These are phyloP conservation scores for Globisporangium acanthophoron DNA, from an alignment of 352 stramenopile species.

Conservation along the genomic window DNA sequence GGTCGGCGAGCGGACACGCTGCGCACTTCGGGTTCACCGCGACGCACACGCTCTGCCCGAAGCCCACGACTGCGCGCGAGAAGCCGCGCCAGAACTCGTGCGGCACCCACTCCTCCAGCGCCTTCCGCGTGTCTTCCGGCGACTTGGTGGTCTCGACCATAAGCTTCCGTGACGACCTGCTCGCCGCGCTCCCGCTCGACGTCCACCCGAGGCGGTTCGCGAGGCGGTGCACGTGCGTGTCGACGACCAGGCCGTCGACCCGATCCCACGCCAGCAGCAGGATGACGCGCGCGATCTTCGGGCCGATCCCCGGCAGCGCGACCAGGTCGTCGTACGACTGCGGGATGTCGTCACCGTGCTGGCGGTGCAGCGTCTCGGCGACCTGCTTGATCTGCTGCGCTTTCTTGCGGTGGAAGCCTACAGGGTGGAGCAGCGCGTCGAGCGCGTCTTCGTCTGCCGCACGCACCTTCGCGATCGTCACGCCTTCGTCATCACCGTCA, in stretches of 20 bases:
- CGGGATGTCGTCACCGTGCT: constrained; percentile 78
- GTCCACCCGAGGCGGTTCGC: constrained; percentile 95
- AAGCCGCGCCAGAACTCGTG: constrained; percentile 85
- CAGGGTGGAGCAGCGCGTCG: constrained; percentile 84
- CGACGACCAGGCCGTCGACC: constrained; percentile 92
- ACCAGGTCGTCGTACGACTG: constrained; percentile 87
- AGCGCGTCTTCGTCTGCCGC: constrained; percentile 79
- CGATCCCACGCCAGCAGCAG: constrained; percentile 89
- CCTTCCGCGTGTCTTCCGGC: constrained; percentile 90
- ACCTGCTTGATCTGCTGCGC: constrained; percentile 93
- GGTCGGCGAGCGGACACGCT: constrained; percentile 55
- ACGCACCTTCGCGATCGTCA: constrained; percentile 88
- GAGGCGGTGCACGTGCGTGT: constrained; percentile 97
- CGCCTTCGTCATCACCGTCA: constrained; percentile 22
- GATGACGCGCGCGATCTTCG: constrained; percentile 97
- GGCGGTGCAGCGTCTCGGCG: constrained; percentile 38
- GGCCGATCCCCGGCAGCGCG: constrained; percentile 90
- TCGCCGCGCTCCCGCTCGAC: constrained; percentile 71
- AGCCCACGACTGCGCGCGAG: constrained; percentile 93
- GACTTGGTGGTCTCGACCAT: constrained; percentile 70
- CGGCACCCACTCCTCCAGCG: constrained; percentile 94
- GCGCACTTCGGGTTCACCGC: constrained; percentile 65
- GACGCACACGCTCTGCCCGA: constrained; percentile 92
- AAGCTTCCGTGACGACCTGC: constrained; percentile 5
- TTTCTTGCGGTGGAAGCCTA: constrained; percentile 97